Evolutionary conservation across 116 monocot species (phyloP).

Genomic region (Iris pallida): DNA sequence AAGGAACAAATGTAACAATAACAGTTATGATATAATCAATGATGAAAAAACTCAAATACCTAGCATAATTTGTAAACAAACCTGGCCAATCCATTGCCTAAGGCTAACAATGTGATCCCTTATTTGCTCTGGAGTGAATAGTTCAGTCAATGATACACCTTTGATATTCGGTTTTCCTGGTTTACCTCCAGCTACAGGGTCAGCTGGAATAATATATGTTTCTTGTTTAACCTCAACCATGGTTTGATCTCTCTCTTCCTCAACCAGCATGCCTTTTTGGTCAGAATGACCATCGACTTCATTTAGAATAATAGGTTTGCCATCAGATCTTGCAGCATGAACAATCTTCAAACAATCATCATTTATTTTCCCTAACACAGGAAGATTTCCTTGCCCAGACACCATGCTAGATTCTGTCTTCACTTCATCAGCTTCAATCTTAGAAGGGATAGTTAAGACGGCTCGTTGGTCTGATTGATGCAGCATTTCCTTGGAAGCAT

Average conservation of each 20-base stretch:
- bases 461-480: conserved; percentile 11
- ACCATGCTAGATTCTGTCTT: conserved; percentile 21
- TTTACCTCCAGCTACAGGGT: conserved; percentile 40
- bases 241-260: conserved; percentile 24
- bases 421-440: conserved; percentile 25
- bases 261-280: conserved; percentile 28
- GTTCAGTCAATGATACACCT: conserved; percentile 81
- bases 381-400: conserved; percentile 14
- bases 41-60: neutral
- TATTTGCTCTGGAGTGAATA: conserved; percentile 83
- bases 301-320: conserved; percentile 13
- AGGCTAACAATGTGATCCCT: conserved; percentile 63
- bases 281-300: conserved; percentile 21
- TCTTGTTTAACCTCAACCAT: conserved; percentile 43
- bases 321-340: conserved; percentile 1
- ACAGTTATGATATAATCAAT: too few species aligned
- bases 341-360: conserved; percentile 20
- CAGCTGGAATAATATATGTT: conserved; percentile 15
- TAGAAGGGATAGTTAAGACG: conserved; percentile 9
- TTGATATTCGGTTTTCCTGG: conserved; percentile 84
- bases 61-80: conserved; percentile 16
- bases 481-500: conserved; percentile 18
- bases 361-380: conserved; percentile 3
- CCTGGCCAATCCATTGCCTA: conserved; percentile 89
- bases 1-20: too few species aligned